Conservation (phyloP, 495 filamentous ascomycete species). For the Podospora anserina region DNA sequence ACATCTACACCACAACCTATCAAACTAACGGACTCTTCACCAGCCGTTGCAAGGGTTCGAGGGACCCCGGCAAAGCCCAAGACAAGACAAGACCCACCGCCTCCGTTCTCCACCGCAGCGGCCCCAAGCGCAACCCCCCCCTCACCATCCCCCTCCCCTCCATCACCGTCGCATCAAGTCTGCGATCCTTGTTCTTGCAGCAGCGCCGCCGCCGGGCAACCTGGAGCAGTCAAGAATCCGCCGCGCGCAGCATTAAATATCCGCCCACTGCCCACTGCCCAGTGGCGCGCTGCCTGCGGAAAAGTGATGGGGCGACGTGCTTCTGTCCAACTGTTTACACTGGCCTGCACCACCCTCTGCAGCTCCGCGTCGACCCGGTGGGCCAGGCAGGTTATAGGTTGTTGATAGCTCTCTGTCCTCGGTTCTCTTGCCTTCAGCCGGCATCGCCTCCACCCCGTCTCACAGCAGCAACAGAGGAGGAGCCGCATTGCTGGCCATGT, state of each 20-base stretch:
- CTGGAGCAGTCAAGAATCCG: constrained; percentile 11
- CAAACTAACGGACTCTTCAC: constrained; percentile 16
- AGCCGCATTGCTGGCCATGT: constrained; percentile 39
- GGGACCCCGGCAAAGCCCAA: constrained; percentile 8
- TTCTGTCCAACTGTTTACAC: constrained; percentile 1
- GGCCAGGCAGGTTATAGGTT: constrained; percentile 25
- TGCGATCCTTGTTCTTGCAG: constrained; percentile 34
- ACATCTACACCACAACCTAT: not conserved
- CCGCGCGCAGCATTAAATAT: constrained; percentile 26
- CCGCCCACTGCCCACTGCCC: constrained; percentile 7
- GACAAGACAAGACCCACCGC: constrained; percentile 19
- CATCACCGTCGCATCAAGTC: constrained; percentile 37
- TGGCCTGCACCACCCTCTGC: constrained; percentile 18
- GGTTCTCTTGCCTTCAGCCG: constrained; percentile 20
- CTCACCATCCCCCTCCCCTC: constrained; percentile 25
- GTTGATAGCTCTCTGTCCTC: constrained; percentile 23
- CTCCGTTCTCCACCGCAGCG: constrained; percentile 23
- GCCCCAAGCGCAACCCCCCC: constrained; percentile 22
- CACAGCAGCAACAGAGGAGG: constrained; percentile 14
- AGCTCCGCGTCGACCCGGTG: constrained; percentile 24
- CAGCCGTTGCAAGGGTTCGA: constrained; percentile 1
- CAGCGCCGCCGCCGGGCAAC: constrained; percentile 24
- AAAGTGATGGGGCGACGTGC: not conserved
- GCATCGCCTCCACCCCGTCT: constrained; percentile 2
- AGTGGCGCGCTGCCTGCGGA: constrained; percentile 27